Evolutionary conservation across 2,329 filamentous ascomycete species (phyloP), one percentile per base, ranked within the genome.

Genomic region (Colletotrichum musicola): DNA sequence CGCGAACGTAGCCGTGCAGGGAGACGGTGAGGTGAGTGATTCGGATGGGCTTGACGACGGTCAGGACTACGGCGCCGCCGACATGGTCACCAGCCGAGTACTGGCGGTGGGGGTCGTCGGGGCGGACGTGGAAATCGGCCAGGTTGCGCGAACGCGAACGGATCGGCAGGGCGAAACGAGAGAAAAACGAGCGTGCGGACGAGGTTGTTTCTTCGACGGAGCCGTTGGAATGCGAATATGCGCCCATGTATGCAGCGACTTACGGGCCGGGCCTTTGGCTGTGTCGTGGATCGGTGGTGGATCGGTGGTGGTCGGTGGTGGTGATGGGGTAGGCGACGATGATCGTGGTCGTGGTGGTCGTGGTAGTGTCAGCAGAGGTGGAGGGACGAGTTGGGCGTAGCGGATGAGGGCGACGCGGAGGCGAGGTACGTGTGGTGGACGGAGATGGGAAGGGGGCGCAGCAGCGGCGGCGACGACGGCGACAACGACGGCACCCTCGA

Each of bases 1-100:
- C 92, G 75, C 93, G 90, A 64, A 93, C 92, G 77, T 90, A 94
- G 69, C 93, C 93, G 77, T 94, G 92, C 62, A 96, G 82, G 69
- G 90, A 88, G 71, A 95, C 91, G 12, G 92, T 92, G 56, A 96
- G 84, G 81, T 96, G 93, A 7, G 93, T 95, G 74, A 96, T 89
- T 73, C 92, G 87, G 70, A 94, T 81, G 18, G 93, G 90, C 78
- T 94, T 94, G 74, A 92, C 83, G 42, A 94, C 87, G 64, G 89
- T 91, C 73, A 95, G 82, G 69, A 93, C 85, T 55, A 95, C 92
- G 71, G 88, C 88, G 62, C 93, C 93, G 66, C 86, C 88, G 54
- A 96, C 91, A 72, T 90, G 82, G 75, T 95, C 93, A 69, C 93
- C 93, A 4, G 92, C 91, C 27, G 84, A 85, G 79, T 95, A 95